These are phyloP conservation scores for Coemansia sp. DNA, from an alignment of 192 early-diverging fungal species.

Conservation along the genomic window DNA sequence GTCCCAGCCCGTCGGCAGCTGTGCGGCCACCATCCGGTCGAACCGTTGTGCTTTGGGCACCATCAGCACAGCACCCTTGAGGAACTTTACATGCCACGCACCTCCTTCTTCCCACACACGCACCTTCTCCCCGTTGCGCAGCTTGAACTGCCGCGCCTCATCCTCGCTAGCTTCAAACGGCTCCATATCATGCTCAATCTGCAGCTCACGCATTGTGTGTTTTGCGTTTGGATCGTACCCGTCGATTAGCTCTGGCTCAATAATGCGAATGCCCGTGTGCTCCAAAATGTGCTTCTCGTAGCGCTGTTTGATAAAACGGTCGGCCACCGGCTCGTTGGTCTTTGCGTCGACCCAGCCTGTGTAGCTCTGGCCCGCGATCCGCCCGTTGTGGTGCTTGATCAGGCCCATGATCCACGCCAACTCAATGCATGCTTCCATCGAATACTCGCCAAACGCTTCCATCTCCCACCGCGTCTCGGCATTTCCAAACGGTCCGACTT, in stretches of 20 bases:
- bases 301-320: conserved; percentile 81
- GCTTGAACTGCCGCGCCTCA: conserved; percentile 83
- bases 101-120: conserved; percentile 43
- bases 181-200: conserved; percentile 84
- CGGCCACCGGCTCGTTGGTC: conserved; percentile 81
- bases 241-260: conserved; percentile 81
- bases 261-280: conserved; percentile 90
- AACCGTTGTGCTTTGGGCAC: conserved; percentile 92
- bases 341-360: conserved; percentile 90
- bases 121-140: conserved; percentile 76
- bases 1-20: conserved; percentile 92
- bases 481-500: conserved; percentile 90
- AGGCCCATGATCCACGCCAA: conserved; percentile 97
- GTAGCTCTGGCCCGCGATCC: conserved; percentile 64
- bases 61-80: conserved; percentile 83
- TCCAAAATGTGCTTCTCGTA: conserved; percentile 89
- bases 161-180: conserved; percentile 86
- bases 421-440: conserved; percentile 75
- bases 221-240: conserved; percentile 92
- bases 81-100: conserved; percentile 70
- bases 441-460: conserved; percentile 74
- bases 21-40: conserved; percentile 84
- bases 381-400: conserved; percentile 85
- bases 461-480: conserved; percentile 94
- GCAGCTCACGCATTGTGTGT: conserved; percentile 81